Base-by-base conservation (phyloP, 352 stramenopile species). In the Phytophthora sojae region DNA sequence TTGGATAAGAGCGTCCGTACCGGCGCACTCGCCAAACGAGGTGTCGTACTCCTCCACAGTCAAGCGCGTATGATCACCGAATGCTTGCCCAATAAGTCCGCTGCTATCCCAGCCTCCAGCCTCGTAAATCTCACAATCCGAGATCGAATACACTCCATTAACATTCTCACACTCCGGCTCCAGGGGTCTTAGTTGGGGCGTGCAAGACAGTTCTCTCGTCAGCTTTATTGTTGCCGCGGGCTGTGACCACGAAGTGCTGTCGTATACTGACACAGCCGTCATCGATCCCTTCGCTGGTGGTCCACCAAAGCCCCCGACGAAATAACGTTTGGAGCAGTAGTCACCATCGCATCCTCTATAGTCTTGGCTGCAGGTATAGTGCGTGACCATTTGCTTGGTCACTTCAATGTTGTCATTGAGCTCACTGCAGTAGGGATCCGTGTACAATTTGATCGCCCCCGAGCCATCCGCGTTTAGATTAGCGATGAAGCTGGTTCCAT, bases 401-500 rank as follows among this genome's bases (percentile, higher is more conserved):
- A 66, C 55, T 11, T 55, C 37, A 3, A 25, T 44, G 9, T 19
- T 32, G 6, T 23, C 25, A 0, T 4, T 45, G 1, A n/a, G 21
- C 3, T 17, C 9, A n/a, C 23, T 39, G 37, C 60, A 67, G 2
- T 30, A 21, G 3, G 17, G 6, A 23, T 67, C 60, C 3, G 7
- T 4, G 53, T 47, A 67, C 37, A n/a, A 44, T 5, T 15, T 29
- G 23, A 67, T 67, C 0, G 50, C 42, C 12, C 9, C 60, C 1
- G 50, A 44, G 8, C 51, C 37, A 39, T 61, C 60, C 12, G 37
- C 3, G 12, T 37, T 45, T n/a, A 71, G 12, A 7, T 47, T 35
- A 4, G 39, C 56, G 0, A 30, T 45, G 56, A 71, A 52, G 21
- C 64, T 71, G 11, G 56, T 71, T n/a, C 25, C 45, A 51, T 66